Percentiles rank a stretch among this genome's conserved stretches.
These are phyloP conservation scores for Mediolabrus comicus DNA, from an alignment of 108 stramenopile species.

Conservation along the genomic window DNA sequence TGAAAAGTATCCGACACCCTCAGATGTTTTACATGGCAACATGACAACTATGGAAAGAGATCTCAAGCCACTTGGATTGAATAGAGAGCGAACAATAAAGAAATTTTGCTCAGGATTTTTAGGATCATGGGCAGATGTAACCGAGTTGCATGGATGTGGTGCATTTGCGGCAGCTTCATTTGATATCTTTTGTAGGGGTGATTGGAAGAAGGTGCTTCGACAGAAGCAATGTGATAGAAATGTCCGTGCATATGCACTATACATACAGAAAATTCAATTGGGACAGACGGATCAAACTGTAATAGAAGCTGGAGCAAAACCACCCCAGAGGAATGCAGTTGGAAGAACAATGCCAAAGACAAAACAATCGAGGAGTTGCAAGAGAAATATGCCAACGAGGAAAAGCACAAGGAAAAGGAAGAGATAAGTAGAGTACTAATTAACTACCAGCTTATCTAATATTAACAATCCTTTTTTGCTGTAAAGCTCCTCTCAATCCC, in stretches of 20 bases:
- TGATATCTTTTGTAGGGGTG: background rate
- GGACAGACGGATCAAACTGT: background rate
- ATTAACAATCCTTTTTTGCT: too few relatives aligned
- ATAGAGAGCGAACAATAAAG: background rate
- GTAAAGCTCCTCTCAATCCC: too few relatives aligned
- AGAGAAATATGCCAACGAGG: background rate
- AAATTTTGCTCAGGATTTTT: background rate
- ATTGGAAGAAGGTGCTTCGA: background rate
- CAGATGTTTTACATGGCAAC: background rate
- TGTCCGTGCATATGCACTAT: background rate
- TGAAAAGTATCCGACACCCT: background rate
- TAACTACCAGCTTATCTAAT: background rate
- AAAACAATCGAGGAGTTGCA: background rate
- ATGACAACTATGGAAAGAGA: background rate
- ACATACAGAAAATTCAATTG: background rate
- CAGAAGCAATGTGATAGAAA: background rate
- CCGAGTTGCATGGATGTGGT: background rate
- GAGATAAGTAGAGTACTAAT: background rate
- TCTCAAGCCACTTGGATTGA: background rate
- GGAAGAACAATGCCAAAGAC: background rate
- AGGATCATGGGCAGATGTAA: background rate
- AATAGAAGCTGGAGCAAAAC: background rate
- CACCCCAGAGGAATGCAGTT: background rate
- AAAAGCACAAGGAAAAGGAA: background rate
- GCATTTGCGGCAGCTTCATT: background rate